Percentiles rank a stretch among this genome's conserved stretches.
phyloP scores from a whole-genome alignment of 768 basidiomycete species.

The Mycena indigotica region DNA sequence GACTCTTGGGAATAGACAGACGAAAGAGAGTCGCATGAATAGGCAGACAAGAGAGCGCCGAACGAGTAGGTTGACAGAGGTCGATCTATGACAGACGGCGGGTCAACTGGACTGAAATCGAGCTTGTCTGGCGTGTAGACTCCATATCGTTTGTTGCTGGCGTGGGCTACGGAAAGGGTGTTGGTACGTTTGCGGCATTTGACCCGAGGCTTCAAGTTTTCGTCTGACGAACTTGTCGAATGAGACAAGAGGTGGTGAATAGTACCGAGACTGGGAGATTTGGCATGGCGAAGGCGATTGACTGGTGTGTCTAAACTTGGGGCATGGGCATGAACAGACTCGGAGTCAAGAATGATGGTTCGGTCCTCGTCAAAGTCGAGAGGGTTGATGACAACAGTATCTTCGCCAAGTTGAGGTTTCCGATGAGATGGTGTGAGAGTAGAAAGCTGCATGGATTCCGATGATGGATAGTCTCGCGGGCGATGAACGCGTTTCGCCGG shows the following conservation, averaged over 20 bases:
- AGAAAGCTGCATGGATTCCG: neutral
- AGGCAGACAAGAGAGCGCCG: constrained; percentile 10
- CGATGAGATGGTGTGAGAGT: neutral
- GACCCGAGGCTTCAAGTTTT: constrained; percentile 22
- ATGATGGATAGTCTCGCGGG: constrained; percentile 4
- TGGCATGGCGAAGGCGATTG: constrained; percentile 15
- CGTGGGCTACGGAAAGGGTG: constrained; percentile 19
- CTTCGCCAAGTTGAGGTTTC: neutral
- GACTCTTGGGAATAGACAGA: constrained; percentile 28
- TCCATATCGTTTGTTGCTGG: constrained; percentile 37
- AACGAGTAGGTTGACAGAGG: constrained; percentile 13
- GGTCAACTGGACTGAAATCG: constrained; percentile 12
- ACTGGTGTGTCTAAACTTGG: neutral
- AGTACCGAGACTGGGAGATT: constrained; percentile 22
- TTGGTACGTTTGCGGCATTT: constrained; percentile 29
- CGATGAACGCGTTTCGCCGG: constrained; percentile 12
- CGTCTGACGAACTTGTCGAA: neutral
- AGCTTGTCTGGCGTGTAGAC: constrained; percentile 36
- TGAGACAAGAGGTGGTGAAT: constrained; percentile 16
- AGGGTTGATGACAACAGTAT: neutral
- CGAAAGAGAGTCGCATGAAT: constrained; percentile 24
- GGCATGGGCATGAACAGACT: neutral
- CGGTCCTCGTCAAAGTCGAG: neutral
- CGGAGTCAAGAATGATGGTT: neutral
- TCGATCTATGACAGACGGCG: neutral